phyloP scores from a whole-genome alignment of 1,284 basidiomycete species.

The Serendipita sp. region DNA sequence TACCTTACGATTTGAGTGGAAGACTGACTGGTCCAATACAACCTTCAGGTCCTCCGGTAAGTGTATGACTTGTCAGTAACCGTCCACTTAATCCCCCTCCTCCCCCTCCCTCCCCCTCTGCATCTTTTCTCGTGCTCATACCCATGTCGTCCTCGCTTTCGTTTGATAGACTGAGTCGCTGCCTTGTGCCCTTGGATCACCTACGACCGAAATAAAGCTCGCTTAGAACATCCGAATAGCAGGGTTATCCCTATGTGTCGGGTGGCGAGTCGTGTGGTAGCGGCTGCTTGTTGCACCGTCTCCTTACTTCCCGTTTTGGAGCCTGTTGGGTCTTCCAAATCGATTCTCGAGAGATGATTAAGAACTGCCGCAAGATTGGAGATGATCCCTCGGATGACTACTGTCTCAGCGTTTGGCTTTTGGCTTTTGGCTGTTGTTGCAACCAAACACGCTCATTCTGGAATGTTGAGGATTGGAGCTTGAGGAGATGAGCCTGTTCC shows the following conservation, averaged over 20 bases:
- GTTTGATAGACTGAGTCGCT: conserved; percentile 18
- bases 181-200: conserved; percentile 28
- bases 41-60: conserved; percentile 25
- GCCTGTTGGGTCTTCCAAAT: conserved; percentile 32
- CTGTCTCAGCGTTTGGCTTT: conserved; percentile 22
- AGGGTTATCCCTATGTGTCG: conserved; percentile 24
- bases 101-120: not conserved
- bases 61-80: conserved; percentile 26
- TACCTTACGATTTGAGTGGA: conserved; percentile 25
- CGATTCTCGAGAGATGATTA: conserved; percentile 25
- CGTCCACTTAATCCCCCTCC: not conserved
- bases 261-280: conserved; percentile 15
- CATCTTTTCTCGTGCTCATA: not conserved
- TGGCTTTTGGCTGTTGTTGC: no score
- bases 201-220: conserved; percentile 26
- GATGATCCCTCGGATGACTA: conserved; percentile 29
- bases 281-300: conserved; percentile 15
- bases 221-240: conserved; percentile 22
- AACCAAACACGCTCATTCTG: no score
- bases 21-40: conserved; percentile 30
- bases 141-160: no score
- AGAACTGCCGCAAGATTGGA: conserved; percentile 31
- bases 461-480: no score
- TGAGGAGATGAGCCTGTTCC: no score
- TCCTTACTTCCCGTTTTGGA: conserved; percentile 22